Evolutionary conservation across 306 rosid genomes (phyloP).

Genomic region (Purshia tridentata): DNA sequence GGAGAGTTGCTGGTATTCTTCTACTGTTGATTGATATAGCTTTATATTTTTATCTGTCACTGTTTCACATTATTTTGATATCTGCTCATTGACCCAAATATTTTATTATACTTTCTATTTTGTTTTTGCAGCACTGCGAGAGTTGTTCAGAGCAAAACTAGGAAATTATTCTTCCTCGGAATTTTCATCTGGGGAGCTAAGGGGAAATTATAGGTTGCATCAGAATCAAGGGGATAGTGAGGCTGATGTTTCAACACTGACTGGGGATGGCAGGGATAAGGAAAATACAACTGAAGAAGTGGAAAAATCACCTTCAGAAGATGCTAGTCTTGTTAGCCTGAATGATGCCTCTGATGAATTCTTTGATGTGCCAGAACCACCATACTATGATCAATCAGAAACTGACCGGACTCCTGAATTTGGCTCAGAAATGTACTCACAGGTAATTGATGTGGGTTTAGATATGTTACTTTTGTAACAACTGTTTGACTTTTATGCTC

Average conservation of each 20-base stretch:
- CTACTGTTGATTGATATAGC: conserved; percentile 8
- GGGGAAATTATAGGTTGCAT: conserved; percentile 36
- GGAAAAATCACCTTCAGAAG: conserved; percentile 37
- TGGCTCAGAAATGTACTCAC: conserved; percentile 35
- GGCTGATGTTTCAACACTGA: conserved; percentile 28
- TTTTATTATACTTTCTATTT: neutral
- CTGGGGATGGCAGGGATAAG: conserved; percentile 25
- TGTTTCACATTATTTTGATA: neutral
- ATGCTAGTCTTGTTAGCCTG: conserved; percentile 56
- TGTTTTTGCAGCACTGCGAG: conserved; percentile 59
- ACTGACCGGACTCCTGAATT: conserved; percentile 51
- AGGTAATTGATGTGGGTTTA: conserved; percentile 36
- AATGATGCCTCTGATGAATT: conserved; percentile 72
- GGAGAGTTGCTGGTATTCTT: conserved; percentile 66
- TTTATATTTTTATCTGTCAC: neutral
- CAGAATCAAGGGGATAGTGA: conserved; percentile 37
- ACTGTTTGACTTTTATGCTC: neutral
- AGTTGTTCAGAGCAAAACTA: conserved; percentile 55
- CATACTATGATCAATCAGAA: conserved; percentile 46
- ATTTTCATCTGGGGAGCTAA: conserved; percentile 57
- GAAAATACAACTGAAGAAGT: conserved; percentile 38
- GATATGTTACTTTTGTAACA: neutral
- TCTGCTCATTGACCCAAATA: neutral
- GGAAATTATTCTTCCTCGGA: conserved; percentile 40
- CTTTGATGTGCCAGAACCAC: conserved; percentile 79